Percentiles rank a stretch among this genome's conserved stretches.
These are phyloP conservation scores for Orobanche coerulescens DNA, from an alignment of 257 asterid genomes.

Conservation along the genomic window DNA sequence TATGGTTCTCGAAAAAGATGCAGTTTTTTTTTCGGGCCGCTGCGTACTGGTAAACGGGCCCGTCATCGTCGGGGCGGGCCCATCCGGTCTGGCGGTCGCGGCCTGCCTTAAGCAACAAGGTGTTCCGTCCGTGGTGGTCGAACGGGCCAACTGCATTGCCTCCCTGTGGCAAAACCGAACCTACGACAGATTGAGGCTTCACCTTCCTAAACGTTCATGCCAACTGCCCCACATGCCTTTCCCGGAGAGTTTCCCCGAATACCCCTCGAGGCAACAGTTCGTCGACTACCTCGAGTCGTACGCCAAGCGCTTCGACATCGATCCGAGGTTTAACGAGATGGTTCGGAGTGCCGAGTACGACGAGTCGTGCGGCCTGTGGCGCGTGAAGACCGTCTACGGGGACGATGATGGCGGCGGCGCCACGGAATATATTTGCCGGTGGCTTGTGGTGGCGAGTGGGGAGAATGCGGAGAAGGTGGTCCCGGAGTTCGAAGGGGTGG, in stretches of 20 bases:
- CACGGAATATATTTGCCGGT: conserved; percentile 67
- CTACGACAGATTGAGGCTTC: conserved; percentile 80
- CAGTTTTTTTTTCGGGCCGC: conserved; percentile 46
- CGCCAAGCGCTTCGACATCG: conserved; percentile 41
- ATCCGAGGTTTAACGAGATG: conserved; percentile 59
- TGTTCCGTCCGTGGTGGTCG: conserved; percentile 78
- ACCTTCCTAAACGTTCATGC: conserved; percentile 77
- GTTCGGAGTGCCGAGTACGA: conserved; percentile 60
- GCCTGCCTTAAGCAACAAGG: conserved; percentile 73
- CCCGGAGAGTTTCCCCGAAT: conserved; percentile 60
- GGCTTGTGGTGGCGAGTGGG: conserved; percentile 90
- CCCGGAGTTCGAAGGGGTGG: conserved; percentile 60
- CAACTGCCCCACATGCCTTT: conserved; percentile 67
- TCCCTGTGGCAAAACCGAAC: conserved; percentile 78
- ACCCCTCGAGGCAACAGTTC: conserved; percentile 71
- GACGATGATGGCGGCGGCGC: neutral
- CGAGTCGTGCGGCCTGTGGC: conserved; percentile 69
- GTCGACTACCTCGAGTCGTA: conserved; percentile 62
- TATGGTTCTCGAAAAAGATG: conserved; percentile 34
- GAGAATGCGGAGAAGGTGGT: conserved; percentile 79
- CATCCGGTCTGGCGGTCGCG: conserved; percentile 78
- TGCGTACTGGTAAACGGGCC: conserved; percentile 89
- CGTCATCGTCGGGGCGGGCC: conserved; percentile 84
- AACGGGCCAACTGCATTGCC: conserved; percentile 84
- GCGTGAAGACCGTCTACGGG: conserved; percentile 33